Conservation (phyloP, 441 rosid genomes). For the Erysimum pusillum region DNA sequence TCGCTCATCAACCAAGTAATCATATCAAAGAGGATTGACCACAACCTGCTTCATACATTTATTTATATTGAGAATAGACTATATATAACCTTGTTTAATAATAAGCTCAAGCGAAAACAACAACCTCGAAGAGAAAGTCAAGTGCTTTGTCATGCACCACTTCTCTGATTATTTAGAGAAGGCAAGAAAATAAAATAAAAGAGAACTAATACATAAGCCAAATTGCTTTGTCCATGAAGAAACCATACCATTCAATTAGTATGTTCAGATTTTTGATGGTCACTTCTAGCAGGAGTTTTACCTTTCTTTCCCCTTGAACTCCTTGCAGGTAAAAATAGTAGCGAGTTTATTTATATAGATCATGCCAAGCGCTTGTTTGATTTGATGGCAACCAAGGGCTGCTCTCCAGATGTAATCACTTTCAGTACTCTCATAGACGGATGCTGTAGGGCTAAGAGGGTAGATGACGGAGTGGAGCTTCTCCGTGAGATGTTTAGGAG, state of each 20-base stretch:
- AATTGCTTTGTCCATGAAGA: slow-evolving; percentile 19
- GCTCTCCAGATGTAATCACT: not conserved
- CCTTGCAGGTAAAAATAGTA: slow-evolving; percentile 21
- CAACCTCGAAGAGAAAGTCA: slow-evolving; percentile 29
- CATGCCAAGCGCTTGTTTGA: slow-evolving; percentile 5
- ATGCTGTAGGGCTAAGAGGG: not conserved
- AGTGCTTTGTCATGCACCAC: slow-evolving; percentile 41
- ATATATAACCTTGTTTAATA: not conserved
- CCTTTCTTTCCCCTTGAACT: slow-evolving; percentile 52
- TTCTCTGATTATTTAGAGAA: slow-evolving; percentile 41
- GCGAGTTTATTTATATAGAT: too few relatives aligned
- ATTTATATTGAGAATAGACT: slow-evolving; percentile 8
- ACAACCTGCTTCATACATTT: slow-evolving; percentile 2
- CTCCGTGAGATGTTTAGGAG: not conserved
- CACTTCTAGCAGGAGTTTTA: slow-evolving; percentile 48
- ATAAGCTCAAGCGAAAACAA: slow-evolving; percentile 32
- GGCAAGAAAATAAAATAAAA: slow-evolving; percentile 7
- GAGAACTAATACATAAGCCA: slow-evolving; percentile 11
- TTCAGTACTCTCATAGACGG: not conserved
- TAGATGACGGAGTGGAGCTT: not conserved
- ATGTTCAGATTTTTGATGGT: slow-evolving; percentile 44
- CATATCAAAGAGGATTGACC: not conserved
- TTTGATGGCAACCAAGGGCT: not conserved
- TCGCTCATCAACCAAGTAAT: not conserved
- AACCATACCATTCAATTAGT: slow-evolving; percentile 44